Base-by-base conservation (phyloP, 2,329 filamentous ascomycete genomes). In the Ilyonectria destructans region DNA sequence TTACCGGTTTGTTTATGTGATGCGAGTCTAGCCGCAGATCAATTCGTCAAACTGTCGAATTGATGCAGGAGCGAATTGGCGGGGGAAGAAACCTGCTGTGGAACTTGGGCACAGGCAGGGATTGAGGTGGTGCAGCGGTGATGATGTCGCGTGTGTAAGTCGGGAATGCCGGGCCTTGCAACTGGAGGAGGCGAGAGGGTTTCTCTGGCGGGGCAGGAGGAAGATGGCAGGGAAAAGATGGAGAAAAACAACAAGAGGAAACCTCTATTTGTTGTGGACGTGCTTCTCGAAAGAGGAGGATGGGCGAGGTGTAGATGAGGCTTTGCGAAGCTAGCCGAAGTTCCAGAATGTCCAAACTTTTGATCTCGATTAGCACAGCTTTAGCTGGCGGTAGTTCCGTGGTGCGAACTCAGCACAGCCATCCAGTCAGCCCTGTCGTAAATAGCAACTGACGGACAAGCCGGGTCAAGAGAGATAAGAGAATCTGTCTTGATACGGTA, bases 371-470 rank as follows among this genome's bases (percentile, higher is more conserved):
- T 77, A 77, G 75, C 74, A 77, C 69, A 69, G 73, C 65, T 70
- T n/a, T 65, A 67, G 68, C 63, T 76, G 69, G 67, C 67, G 68
- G 62, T 58, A 67, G 54, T 63, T 68, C 31, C 58, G 61, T 69
- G 58, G 74, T 73, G 72, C 74, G 72, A 73, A 77, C 73, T 76
- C 75, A 76, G 67, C 69, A 76, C 73, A 77, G 75, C 75, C 75
- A 77, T 77, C 68, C 74, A 72, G 72, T 76, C 75, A 77, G 73
- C 75, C 62, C 72, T 77, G 73, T 77, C 63, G 71, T 69, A 77
- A 76, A 77, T 76, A 77, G 75, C 66, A 76, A 70, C 75, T 73
- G 73, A 71, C 65, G 69, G 66, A 58, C 35, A 62, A 60, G 52
- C 51, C 55, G 65, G 70, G 65, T 67, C 56, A 63, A 68, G 70